phyloP scores from a whole-genome alignment of 2,329 filamentous ascomycete species.

The Pleoardoris graminearum region DNA sequence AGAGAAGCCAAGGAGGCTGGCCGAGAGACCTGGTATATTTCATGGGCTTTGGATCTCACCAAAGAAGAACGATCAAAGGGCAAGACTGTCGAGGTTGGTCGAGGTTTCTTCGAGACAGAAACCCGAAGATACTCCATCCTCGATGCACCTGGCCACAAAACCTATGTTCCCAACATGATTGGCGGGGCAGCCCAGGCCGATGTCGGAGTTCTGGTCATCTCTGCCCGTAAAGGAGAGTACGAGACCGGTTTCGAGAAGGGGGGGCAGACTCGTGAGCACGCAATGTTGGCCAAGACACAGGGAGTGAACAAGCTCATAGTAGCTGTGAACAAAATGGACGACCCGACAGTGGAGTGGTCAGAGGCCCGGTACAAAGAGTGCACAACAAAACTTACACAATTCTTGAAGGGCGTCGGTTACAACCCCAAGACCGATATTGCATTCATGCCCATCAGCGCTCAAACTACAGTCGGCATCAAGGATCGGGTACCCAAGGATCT shows the following conservation, averaged over 20 bases:
- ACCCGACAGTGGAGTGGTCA: conserved; percentile 93
- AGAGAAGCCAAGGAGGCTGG: conserved; percentile 93
- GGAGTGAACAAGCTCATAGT: conserved; percentile 96
- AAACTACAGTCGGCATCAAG: conserved; percentile 82
- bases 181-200: conserved; percentile 70
- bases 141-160: conserved; percentile 68
- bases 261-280: conserved; percentile 95
- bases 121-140: conserved; percentile 95
- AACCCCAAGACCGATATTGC: conserved; percentile 90
- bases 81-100: conserved; percentile 96
- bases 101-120: conserved; percentile 91
- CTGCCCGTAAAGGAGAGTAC: conserved; percentile 95
- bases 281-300: conserved; percentile 96
- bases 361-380: conserved; percentile 89
- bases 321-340: conserved; percentile 96
- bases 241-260: conserved; percentile 98
- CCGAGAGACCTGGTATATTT: conserved; percentile 97
- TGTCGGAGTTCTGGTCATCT: conserved; percentile 91
- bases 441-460: conserved; percentile 96
- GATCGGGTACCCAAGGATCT: conserved; percentile 74
- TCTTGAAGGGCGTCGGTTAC: conserved; percentile 91
- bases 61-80: conserved; percentile 96
- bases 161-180: conserved; percentile 91
- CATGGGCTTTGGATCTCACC: conserved; percentile 95
- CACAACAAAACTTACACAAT: conserved; percentile 80